phyloP scores from a whole-genome alignment of 331 rosid genomes.

The Saraca asoca region DNA sequence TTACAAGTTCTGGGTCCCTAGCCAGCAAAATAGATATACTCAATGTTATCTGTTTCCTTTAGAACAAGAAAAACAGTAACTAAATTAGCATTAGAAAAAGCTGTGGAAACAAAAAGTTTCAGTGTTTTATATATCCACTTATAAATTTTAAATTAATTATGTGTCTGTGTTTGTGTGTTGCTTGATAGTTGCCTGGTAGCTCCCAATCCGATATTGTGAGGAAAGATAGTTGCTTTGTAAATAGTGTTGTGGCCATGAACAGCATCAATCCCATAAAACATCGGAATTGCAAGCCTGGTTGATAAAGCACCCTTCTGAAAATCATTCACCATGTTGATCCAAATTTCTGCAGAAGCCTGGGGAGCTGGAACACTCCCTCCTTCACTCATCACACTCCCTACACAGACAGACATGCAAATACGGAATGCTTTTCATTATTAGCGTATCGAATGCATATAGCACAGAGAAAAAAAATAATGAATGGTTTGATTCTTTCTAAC shows the following conservation, averaged over 20 bases:
- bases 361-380: slow-evolving; percentile 71
- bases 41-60: background rate
- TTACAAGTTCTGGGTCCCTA: slow-evolving; percentile 66
- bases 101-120: too few species aligned
- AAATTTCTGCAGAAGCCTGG: slow-evolving; percentile 58
- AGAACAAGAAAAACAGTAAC: background rate
- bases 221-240: slow-evolving; percentile 61
- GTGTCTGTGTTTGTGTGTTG: background rate
- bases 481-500: slow-evolving; percentile 30
- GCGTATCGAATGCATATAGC: background rate
- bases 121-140: too few species aligned
- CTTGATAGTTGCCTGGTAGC: slow-evolving; percentile 51
- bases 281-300: slow-evolving; percentile 68
- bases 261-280: slow-evolving; percentile 82
- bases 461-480: too few species aligned
- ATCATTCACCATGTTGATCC: slow-evolving; percentile 71
- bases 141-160: too few species aligned
- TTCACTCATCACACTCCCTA: slow-evolving; percentile 77
- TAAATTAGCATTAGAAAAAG: too few species aligned
- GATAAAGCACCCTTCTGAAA: slow-evolving; percentile 65
- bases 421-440: background rate
- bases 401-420: background rate
- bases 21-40: background rate
- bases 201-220: slow-evolving; percentile 70
- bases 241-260: slow-evolving; percentile 75